Percentiles rank a stretch among this genome's conserved stretches.
Evolutionary conservation across 2,329 filamentous ascomycete species (phyloP).

Genomic region (Verticillium klebahnii): DNA sequence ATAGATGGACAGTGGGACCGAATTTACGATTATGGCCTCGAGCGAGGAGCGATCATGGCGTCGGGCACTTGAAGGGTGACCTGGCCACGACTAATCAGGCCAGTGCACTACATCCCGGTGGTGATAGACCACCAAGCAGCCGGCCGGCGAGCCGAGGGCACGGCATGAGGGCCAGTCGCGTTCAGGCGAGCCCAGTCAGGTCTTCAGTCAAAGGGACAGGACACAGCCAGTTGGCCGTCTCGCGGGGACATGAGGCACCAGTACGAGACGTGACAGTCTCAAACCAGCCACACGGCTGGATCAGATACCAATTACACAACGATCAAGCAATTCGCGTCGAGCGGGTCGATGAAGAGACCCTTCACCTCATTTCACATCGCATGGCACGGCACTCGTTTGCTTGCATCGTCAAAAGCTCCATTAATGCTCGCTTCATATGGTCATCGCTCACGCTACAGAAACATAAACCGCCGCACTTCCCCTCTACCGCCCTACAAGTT

Average conservation of each 20-base stretch:
- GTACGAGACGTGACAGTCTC: neutral
- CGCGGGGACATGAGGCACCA: neutral
- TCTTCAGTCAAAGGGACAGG: neutral
- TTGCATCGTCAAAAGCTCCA: neutral
- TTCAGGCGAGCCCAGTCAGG: too few relatives aligned
- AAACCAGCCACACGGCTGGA: neutral
- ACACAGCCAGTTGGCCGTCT: neutral
- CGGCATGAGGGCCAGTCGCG: neutral
- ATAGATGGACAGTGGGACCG: too few relatives aligned
- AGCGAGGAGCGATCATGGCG: neutral
- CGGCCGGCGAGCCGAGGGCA: neutral
- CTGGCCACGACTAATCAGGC: neutral
- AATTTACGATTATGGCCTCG: neutral
- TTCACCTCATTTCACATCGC: neutral
- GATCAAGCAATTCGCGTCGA: neutral
- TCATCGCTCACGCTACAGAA: neutral
- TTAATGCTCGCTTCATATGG: neutral
- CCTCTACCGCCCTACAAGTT: conserved; percentile 3
- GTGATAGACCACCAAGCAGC: neutral
- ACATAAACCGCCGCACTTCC: neutral
- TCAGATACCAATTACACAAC: neutral
- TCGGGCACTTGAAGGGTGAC: neutral
- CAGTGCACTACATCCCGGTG: neutral
- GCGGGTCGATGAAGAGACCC: neutral
- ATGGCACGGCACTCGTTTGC: too few relatives aligned